Percentiles rank a stretch among this genome's conserved stretches.
phyloP scores from a whole-genome alignment of 495 filamentous ascomycete genomes.

The Bryoglossum gracile region DNA sequence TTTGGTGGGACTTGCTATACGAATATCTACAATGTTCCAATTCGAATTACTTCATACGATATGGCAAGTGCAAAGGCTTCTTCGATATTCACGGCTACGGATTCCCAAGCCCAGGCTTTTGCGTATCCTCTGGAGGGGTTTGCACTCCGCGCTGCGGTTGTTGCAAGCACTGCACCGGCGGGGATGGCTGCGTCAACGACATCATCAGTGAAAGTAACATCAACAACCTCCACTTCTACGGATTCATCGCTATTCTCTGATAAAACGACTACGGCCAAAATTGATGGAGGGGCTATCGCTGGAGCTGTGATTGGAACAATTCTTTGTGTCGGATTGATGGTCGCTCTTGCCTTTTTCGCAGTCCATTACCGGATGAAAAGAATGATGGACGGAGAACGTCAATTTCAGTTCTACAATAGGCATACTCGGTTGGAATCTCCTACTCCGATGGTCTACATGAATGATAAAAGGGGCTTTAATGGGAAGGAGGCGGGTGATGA shows the following conservation, averaged over 20 bases:
- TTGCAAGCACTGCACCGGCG: conserved; percentile 7
- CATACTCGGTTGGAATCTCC: conserved; percentile 7
- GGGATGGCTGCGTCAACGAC: background rate
- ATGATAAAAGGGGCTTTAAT: background rate
- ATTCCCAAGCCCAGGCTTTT: conserved; percentile 15
- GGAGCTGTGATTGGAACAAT: conserved; percentile 20
- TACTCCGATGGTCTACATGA: conserved; percentile 9
- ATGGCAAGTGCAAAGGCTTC: conserved; percentile 10
- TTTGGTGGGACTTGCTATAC: conserved; percentile 25
- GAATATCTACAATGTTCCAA: conserved; percentile 18
- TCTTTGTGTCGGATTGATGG: background rate
- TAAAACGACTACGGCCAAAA: background rate
- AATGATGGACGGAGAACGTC: background rate
- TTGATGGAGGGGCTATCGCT: conserved; percentile 12
- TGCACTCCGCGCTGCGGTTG: conserved; percentile 13
- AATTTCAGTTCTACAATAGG: conserved; percentile 1
- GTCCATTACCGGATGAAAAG: conserved; percentile 4
- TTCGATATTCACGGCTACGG: conserved; percentile 17
- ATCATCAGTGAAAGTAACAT: background rate
- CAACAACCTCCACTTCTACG: background rate
- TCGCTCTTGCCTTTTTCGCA: background rate
- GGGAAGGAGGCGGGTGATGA: background rate
- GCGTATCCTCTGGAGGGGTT: conserved; percentile 24
- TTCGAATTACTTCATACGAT: conserved; percentile 17
- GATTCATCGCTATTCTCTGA: background rate